Conservation (phyloP, 2,329 filamentous ascomycete genomes). For the Aspergillus chevalieri region DNA sequence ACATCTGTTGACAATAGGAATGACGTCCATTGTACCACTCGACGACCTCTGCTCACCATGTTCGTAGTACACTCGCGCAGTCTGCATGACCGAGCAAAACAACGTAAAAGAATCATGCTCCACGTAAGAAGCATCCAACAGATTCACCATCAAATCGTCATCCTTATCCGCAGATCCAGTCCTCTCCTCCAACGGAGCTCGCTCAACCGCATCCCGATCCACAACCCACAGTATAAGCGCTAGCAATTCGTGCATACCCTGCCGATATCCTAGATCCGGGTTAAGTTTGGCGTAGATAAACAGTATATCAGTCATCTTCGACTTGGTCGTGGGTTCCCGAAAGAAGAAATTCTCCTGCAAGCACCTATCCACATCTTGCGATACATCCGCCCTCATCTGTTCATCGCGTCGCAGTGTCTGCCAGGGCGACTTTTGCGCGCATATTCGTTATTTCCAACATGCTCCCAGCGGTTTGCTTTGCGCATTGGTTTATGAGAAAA, state of each 20-base stretch:
- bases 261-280: conserved; percentile 81
- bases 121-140: conserved; percentile 66
- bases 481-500: not conserved
- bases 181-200: conserved; percentile 26
- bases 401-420: conserved; percentile 80
- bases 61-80: conserved; percentile 80
- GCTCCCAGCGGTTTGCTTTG: not conserved
- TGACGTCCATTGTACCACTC: conserved; percentile 45
- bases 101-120: conserved; percentile 89
- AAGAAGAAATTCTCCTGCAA: conserved; percentile 90
- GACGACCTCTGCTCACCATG: conserved; percentile 46
- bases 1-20: conserved; percentile 78
- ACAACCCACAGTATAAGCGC: conserved; percentile 84
- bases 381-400: conserved; percentile 75
- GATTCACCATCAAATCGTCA: conserved; percentile 55
- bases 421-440: conserved; percentile 71
- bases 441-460: conserved; percentile 3
- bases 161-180: conserved; percentile 24
- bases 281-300: conserved; percentile 95
- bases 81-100: conserved; percentile 82
- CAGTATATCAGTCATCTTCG: conserved; percentile 76
- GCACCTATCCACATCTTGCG: conserved; percentile 85
- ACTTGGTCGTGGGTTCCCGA: conserved; percentile 69
- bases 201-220: conserved; percentile 70
- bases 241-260: conserved; percentile 96